These are phyloP conservation scores for Lanzia echinophila DNA, from an alignment of 2,329 filamentous ascomycete genomes.

Conservation along the genomic window DNA sequence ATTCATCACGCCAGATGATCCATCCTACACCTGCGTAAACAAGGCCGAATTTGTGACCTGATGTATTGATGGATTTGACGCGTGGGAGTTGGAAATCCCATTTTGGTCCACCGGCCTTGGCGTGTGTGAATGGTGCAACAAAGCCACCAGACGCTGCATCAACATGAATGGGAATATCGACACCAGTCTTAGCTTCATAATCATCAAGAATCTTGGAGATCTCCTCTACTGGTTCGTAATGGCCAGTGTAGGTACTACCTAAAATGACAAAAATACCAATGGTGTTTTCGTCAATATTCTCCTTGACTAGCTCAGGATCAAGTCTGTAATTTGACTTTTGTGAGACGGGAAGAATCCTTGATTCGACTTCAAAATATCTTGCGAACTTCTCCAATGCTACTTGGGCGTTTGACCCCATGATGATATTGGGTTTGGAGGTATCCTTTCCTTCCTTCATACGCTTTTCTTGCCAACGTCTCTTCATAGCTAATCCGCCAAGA, in stretches of 20 bases:
- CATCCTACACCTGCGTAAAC: constrained; percentile 64
- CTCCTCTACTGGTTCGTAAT: constrained; percentile 66
- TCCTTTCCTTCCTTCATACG: constrained; percentile 55
- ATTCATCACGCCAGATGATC: constrained; percentile 62
- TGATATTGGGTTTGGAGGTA: constrained; percentile 58
- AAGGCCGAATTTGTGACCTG: constrained; percentile 56
- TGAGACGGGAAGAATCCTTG: constrained; percentile 56
- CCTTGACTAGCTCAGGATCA: constrained; percentile 55
- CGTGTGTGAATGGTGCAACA: constrained; percentile 54
- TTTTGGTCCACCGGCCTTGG: constrained; percentile 47
- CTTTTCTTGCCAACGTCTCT: constrained; percentile 64
- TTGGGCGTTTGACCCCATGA: constrained; percentile 70
- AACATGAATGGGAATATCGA: constrained; percentile 62
- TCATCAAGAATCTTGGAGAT: constrained; percentile 59
- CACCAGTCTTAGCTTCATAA: constrained; percentile 53
- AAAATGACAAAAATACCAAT: constrained; percentile 71
- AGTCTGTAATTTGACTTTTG: constrained; percentile 54
- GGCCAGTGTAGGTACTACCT: constrained; percentile 66
- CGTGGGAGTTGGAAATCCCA: constrained; percentile 58
- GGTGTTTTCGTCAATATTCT: constrained; percentile 69
- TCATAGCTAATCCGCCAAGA: constrained; percentile 66
- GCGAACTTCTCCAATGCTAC: constrained; percentile 69
- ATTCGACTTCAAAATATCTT: constrained; percentile 67
- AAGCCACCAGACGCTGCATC: constrained; percentile 57
- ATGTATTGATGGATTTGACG: constrained; percentile 61